Base-by-base conservation (phyloP, 176 grass and related monocot species). In the Pontederia paniculata region DNA sequence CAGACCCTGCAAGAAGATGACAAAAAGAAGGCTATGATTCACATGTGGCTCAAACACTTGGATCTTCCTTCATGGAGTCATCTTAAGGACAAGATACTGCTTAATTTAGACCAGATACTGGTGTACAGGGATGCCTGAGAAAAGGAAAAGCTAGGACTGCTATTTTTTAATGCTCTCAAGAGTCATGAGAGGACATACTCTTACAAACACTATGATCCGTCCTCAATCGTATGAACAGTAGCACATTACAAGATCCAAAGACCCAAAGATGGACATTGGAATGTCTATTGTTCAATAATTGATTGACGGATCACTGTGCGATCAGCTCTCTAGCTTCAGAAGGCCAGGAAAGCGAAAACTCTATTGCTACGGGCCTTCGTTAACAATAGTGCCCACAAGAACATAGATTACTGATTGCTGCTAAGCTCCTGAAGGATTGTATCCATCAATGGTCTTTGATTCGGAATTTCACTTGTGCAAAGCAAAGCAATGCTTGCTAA, bases 381-480 rank as follows among this genome's bases (percentile, higher is more conserved):
- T 59, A 47, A 17, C 56, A 63, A 63, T 70, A 76, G 20, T 74
- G 67, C 20, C 56, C n/a, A 10, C 28, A 59, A 42, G 42, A 46
- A 7, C 60, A 66, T 44, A 42, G 17, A 52, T n/a, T 22, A 37
- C 17, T 45, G 1, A 2, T 60, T 50, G 63, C 52, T 67, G 46
- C 10, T 62, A 67, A 96, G 48, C 41, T 97, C 83, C 45, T 75
- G 72, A 37, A 90, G 52, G 65, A 90, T 8, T 42, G 68, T 65
- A 60, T 69, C 80, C 76, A 97, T 81, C 22, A 69, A 78, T 23
- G 86, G 86, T 28, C 93, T 77, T 42, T 67, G 80, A 10, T 73
- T 85, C 15, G 93, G 86, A 42, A 49, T 46, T 69, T 90, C 93
- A 63, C 56, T 45, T 23, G 80, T 88, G 70, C 93, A 90, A 17